phyloP scores from a whole-genome alignment of 352 stramenopile genomes.

The Plasmopara halstedii region DNA sequence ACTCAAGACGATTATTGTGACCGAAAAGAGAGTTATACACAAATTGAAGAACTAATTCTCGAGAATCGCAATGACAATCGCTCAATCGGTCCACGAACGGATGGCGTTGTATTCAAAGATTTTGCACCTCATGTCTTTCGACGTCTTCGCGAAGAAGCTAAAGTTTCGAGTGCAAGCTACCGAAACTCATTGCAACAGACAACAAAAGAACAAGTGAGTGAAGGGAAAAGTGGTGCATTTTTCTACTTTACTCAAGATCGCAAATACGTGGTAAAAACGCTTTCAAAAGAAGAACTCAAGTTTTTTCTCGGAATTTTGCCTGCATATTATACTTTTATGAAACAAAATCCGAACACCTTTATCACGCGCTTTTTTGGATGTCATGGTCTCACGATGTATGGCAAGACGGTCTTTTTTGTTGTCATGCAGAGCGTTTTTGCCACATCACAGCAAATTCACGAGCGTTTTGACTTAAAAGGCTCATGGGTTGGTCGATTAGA shows the following conservation, averaged over 20 bases:
- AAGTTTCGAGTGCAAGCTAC: slow-evolving; percentile 57
- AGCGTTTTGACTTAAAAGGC: slow-evolving; percentile 78
- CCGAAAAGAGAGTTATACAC: slow-evolving; percentile 60
- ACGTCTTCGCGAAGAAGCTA: slow-evolving; percentile 49
- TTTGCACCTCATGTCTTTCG: slow-evolving; percentile 77
- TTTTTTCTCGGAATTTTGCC: slow-evolving; percentile 69
- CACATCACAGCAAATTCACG: slow-evolving; percentile 69
- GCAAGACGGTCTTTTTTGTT: slow-evolving; percentile 80
- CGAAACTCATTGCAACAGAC: slow-evolving; percentile 61
- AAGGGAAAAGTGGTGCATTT: slow-evolving; percentile 77
- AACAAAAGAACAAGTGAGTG: slow-evolving; percentile 70
- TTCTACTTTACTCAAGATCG: slow-evolving; percentile 81
- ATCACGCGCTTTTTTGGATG: slow-evolving; percentile 77
- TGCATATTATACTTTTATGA: slow-evolving; percentile 62
- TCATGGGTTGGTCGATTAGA: slow-evolving; percentile 78
- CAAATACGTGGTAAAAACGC: slow-evolving; percentile 81
- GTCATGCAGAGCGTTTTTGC: slow-evolving; percentile 83
- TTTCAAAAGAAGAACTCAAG: slow-evolving; percentile 65
- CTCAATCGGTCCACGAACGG: slow-evolving; percentile 24
- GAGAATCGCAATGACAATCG: slow-evolving; percentile 55
- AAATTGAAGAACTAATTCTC: slow-evolving; percentile 69
- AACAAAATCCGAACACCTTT: slow-evolving; percentile 62
- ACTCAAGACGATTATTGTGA: slow-evolving; percentile 37
- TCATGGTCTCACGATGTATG: slow-evolving; percentile 78
- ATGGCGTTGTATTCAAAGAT: slow-evolving; percentile 73